Base-by-base conservation (phyloP, 2,329 filamentous ascomycete species). In the Talaromyces sp. region DNA sequence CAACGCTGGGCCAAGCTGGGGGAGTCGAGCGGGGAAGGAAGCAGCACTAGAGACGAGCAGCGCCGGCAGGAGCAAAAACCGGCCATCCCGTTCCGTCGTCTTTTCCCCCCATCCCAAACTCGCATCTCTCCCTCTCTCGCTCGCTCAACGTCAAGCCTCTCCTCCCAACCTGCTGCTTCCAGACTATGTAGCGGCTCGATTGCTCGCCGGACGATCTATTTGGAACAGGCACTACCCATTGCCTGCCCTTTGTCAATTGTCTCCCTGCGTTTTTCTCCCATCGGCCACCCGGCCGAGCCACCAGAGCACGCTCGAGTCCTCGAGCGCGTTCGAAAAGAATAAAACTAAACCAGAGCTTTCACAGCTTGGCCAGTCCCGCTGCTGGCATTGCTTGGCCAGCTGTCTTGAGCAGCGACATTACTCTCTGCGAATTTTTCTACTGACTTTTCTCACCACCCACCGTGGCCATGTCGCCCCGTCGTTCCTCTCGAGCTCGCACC, bases 401-500 rank as follows among this genome's bases (percentile, higher is more conserved):
- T 26, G 26, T 43, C 31, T 27, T 31, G 49, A 19, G 50, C 43
- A 60, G 59, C 55, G 54, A 46, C 27, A 31, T 9, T n/a, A 50
- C 32, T 35, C 17, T 10, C 19, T 19, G 19, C 11, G 49, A 2
- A 9, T 7, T 17, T 21, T n/a, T 52, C 26, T 29, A n/a, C 26
- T 17, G 14, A 29, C 8, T 29, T 29, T 29, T 29, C 49, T 29
- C 49, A 21, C 7, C 24, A 27, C 27, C 24, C 49, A 52, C 26
- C 27, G 51, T 58, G 51, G 49, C 71, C 71, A 85, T 85, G 82
- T 83, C 89, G 73, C 90, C 90, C 75, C 89, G 93, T 79, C 90
- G 93, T 75, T 96, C 93, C 72, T 95, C 93, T 77, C 88, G 93
- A 84, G 91, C 91, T 81, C 90, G 91, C 78, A 86, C 84, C 73